Evolutionary conservation across 495 filamentous ascomycete species (phyloP).

Genomic region (Aspergillus cavernicola): DNA sequence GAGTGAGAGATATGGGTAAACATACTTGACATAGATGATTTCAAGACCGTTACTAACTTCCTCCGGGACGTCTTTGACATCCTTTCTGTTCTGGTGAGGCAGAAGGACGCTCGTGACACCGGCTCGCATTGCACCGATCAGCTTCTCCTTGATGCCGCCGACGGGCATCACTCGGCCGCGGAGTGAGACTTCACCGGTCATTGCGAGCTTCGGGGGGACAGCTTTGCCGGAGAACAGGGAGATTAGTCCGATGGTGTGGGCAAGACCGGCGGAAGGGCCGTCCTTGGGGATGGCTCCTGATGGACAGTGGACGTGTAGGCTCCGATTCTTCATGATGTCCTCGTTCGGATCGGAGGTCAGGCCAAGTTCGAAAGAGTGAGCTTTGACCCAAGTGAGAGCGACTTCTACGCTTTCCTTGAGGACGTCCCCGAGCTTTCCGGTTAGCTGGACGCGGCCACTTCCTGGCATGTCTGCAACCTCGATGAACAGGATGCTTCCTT

Average conservation of each 20-base stretch:
- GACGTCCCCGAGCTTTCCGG: slow-evolving; percentile 96
- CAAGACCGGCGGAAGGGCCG: slow-evolving; percentile 82
- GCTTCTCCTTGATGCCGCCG: slow-evolving; percentile 97
- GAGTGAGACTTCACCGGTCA: slow-evolving; percentile 94
- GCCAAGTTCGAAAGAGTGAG: slow-evolving; percentile 88
- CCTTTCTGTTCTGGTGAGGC: slow-evolving; percentile 85
- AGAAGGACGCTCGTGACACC: slow-evolving; percentile 93
- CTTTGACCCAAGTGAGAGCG: slow-evolving; percentile 93
- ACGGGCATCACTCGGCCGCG: slow-evolving; percentile 85
- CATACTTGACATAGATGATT: slow-evolving; percentile 85
- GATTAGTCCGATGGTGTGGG: slow-evolving; percentile 89
- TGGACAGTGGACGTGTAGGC: slow-evolving; percentile 95
- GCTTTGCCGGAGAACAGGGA: slow-evolving; percentile 85
- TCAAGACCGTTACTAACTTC: slow-evolving; percentile 86
- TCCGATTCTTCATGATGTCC: slow-evolving; percentile 94
- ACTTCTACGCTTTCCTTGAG: slow-evolving; percentile 97
- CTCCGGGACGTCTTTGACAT: slow-evolving; percentile 84
- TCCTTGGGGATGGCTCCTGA: slow-evolving; percentile 95
- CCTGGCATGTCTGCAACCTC: slow-evolving; percentile 98
- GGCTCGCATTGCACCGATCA: slow-evolving; percentile 89
- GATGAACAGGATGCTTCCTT: slow-evolving; percentile 97
- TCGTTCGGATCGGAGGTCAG: slow-evolving; percentile 74
- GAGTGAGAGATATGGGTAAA: slow-evolving; percentile 11
- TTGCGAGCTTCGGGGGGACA: slow-evolving; percentile 89
- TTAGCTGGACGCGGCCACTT: slow-evolving; percentile 88